Evolutionary conservation across 495 filamentous ascomycete genomes (phyloP).

Genomic region (Talaromyces liani): DNA sequence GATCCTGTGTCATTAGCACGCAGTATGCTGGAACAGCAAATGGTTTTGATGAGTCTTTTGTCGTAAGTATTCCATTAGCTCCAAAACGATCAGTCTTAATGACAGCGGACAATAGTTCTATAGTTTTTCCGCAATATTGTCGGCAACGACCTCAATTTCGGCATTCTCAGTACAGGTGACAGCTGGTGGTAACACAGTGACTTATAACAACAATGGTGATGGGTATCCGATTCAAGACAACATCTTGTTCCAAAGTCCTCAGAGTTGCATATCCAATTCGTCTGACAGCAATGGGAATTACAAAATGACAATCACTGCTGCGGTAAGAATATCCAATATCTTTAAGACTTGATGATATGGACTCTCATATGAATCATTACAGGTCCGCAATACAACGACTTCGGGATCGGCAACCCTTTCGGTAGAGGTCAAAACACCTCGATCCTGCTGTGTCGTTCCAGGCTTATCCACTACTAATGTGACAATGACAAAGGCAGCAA

Average conservation of each 20-base stretch:
- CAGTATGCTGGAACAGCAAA: slow-evolving; percentile 36
- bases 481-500: slow-evolving; percentile 39
- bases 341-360: background rate
- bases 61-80: slow-evolving; percentile 24
- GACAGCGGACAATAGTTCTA: slow-evolving; percentile 23
- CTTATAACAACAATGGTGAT: slow-evolving; percentile 27
- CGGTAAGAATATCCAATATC: slow-evolving; percentile 15
- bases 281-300: slow-evolving; percentile 8
- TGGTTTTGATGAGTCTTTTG: slow-evolving; percentile 54
- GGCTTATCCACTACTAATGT: slow-evolving; percentile 31
- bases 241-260: slow-evolving; percentile 27
- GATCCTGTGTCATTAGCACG: slow-evolving; percentile 34
- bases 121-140: slow-evolving; percentile 21
- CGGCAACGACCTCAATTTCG: slow-evolving; percentile 26
- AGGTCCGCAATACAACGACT: slow-evolving; percentile 43
- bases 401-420: slow-evolving; percentile 34
- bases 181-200: slow-evolving; percentile 15
- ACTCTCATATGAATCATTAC: slow-evolving; percentile 11
- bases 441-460: slow-evolving; percentile 35
- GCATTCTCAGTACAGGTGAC: slow-evolving; percentile 28
- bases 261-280: slow-evolving; percentile 25
- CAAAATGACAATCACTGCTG: slow-evolving; percentile 26
- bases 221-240: slow-evolving; percentile 29
- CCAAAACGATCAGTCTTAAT: background rate
- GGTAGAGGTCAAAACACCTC: slow-evolving; percentile 39